Evolutionary conservation across 352 stramenopile species (phyloP).

Genomic region (Pythium inflatum): DNA sequence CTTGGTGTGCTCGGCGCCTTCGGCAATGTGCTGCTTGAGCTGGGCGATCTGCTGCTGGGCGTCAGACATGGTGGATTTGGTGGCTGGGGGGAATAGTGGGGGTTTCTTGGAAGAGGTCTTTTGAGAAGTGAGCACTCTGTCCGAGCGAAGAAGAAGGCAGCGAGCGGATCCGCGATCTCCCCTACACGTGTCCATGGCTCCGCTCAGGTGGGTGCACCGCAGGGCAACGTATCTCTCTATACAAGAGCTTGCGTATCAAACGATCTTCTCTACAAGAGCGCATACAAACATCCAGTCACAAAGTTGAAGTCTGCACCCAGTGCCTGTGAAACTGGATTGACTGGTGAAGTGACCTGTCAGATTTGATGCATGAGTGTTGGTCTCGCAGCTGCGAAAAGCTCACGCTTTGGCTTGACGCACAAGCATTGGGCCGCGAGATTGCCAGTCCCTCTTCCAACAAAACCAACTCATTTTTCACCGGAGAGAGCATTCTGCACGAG

Average conservation of each 20-base stretch:
- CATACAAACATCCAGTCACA: constrained; percentile 10
- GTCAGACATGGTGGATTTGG: constrained; percentile 5
- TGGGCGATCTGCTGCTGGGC: constrained; percentile 60
- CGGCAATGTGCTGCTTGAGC: constrained; percentile 70
- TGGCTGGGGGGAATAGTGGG: constrained; percentile 13
- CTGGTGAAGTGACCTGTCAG: constrained; percentile 16
- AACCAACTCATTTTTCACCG: too few species aligned
- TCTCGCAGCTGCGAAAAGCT: constrained; percentile 1
- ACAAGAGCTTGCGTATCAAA: constrained; percentile 13
- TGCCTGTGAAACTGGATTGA: constrained; percentile 20
- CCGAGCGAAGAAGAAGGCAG: not conserved
- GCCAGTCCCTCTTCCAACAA: too few species aligned
- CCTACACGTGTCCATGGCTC: constrained; percentile 7
- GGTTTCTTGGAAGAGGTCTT: constrained; percentile 2
- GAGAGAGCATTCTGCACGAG: too few species aligned
- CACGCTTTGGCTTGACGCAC: not conserved
- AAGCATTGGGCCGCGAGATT: too few species aligned
- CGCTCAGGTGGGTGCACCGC: constrained; percentile 8
- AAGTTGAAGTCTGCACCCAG: constrained; percentile 15
- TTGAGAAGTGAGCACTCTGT: constrained; percentile 22
- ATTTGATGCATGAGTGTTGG: constrained; percentile 4
- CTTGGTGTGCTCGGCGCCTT: constrained; percentile 74
- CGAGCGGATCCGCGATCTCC: not conserved
- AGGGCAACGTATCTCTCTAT: constrained; percentile 4
- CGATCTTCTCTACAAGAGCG: constrained; percentile 1